Percentiles rank a stretch among this genome's conserved stretches.
Conservation (phyloP, 208 protist genomes). For the Wallacemonas sp. region DNA sequence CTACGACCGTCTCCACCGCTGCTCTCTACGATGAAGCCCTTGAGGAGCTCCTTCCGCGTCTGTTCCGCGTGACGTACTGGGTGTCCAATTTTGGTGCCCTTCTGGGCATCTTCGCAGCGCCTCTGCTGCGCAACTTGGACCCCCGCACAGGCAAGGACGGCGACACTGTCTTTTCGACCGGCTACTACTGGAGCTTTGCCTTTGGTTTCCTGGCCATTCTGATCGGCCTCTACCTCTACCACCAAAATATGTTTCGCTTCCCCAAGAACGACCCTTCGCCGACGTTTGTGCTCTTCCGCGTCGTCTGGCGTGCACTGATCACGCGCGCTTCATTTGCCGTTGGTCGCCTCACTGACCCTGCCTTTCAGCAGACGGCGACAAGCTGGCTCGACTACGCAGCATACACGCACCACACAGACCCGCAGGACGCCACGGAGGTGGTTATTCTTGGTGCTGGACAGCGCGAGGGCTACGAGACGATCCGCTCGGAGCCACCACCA, state of each 20-base stretch:
- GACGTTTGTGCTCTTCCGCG: constrained; percentile 51
- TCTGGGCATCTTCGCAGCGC: constrained; percentile 54
- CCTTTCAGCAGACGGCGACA: constrained; percentile 12
- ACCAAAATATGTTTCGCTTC: constrained; percentile 21
- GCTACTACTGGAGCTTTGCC: constrained; percentile 71
- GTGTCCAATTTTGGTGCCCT: constrained; percentile 57
- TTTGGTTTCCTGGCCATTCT: constrained; percentile 40
- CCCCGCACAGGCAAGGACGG: constrained; percentile 24
- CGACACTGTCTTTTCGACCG: constrained; percentile 40
- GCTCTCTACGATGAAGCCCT: constrained; percentile 14
- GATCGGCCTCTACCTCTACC: constrained; percentile 29
- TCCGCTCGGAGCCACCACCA: not conserved
- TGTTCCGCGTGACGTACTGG: constrained; percentile 59
- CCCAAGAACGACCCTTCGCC: constrained; percentile 39
- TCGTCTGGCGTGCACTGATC: constrained; percentile 30
- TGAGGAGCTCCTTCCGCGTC: constrained; percentile 37
- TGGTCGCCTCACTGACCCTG: constrained; percentile 21
- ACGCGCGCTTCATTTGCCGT: constrained; percentile 29
- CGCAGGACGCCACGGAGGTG: not conserved
- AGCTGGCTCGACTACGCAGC: constrained; percentile 13
- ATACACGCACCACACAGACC: constrained; percentile 5
- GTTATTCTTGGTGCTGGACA: not conserved
- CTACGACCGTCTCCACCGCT: no score
- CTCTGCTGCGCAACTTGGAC: constrained; percentile 54
- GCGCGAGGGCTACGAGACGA: not conserved